Evolutionary conservation across 257 asterid genomes (phyloP).

Genomic region (Penstemon davidsonii): DNA sequence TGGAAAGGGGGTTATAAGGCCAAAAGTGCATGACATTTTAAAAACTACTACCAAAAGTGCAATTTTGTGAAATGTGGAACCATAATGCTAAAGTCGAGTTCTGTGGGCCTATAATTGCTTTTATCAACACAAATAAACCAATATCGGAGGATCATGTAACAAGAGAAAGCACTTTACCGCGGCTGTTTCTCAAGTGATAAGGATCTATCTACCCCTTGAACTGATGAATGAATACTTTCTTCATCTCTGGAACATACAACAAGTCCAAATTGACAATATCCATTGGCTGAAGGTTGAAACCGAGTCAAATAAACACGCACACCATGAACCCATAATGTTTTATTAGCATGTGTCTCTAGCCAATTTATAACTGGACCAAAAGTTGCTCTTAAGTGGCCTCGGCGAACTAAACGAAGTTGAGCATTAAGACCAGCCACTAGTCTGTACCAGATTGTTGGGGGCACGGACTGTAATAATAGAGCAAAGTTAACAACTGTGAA

Average conservation of each 20-base stretch:
- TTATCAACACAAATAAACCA: slow-evolving; percentile 11
- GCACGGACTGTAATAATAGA: slow-evolving; percentile 66
- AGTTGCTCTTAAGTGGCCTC: slow-evolving; percentile 69
- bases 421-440: slow-evolving; percentile 92
- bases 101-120: too few species aligned
- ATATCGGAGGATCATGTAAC: slow-evolving; percentile 12
- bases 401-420: slow-evolving; percentile 79
- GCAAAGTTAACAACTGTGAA: not conserved
- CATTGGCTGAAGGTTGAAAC: slow-evolving; percentile 70
- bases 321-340: slow-evolving; percentile 53
- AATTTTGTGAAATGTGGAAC: too few species aligned
- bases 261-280: slow-evolving; percentile 79
- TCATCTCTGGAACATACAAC: slow-evolving; percentile 56
- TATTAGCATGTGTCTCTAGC: slow-evolving; percentile 85
- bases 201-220: slow-evolving; percentile 47
- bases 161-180: slow-evolving; percentile 42
- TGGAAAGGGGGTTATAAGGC: too few species aligned
- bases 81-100: too few species aligned
- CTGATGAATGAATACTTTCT: slow-evolving; percentile 42
- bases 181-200: slow-evolving; percentile 48
- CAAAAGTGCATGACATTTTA: too few species aligned
- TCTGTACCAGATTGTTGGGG: slow-evolving; percentile 85
- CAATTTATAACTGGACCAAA: slow-evolving; percentile 66
- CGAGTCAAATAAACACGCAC: slow-evolving; percentile 62
- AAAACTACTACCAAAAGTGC: too few species aligned